These are phyloP conservation scores for Heterobasidion occidentale DNA, from an alignment of 1,284 basidiomycete genomes.

Conservation along the genomic window DNA sequence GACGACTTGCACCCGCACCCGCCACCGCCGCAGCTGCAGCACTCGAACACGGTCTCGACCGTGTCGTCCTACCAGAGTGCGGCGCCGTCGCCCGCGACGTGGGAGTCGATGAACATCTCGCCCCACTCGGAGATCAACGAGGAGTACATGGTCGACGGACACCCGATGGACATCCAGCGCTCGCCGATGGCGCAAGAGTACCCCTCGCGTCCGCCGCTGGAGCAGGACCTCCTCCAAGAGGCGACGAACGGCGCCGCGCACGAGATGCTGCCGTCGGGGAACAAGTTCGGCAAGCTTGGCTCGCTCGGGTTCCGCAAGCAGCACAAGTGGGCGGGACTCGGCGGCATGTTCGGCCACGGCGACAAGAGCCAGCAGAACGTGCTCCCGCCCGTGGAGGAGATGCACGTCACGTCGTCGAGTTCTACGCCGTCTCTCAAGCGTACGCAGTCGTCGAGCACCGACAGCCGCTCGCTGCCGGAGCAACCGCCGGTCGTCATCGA, in stretches of 20 bases:
- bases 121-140: slow-evolving; percentile 36
- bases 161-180: slow-evolving; percentile 44
- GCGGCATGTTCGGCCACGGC: slow-evolving; percentile 61
- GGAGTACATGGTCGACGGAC: slow-evolving; percentile 25
- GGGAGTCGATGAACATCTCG: slow-evolving; percentile 56
- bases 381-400: slow-evolving; percentile 68
- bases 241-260: slow-evolving; percentile 12
- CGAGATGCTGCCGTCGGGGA: slow-evolving; percentile 25
- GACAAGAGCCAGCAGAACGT: slow-evolving; percentile 58
- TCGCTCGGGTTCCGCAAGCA: slow-evolving; percentile 59
- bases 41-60: slow-evolving; percentile 18
- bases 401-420: slow-evolving; percentile 38
- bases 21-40: slow-evolving; percentile 8
- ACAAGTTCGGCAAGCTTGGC: slow-evolving; percentile 47
- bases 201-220: slow-evolving; percentile 32
- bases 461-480: slow-evolving; percentile 57
- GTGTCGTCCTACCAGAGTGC: slow-evolving; percentile 21
- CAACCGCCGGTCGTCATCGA: slow-evolving; percentile 29
- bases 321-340: slow-evolving; percentile 50
- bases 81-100: slow-evolving; percentile 19
- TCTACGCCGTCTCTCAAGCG: slow-evolving; percentile 74
- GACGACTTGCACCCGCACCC: slow-evolving; percentile 9
- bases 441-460: slow-evolving; percentile 75
- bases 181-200: slow-evolving; percentile 46
- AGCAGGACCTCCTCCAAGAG: slow-evolving; percentile 30